Conservation (phyloP, 257 asterid genomes). For the Scutellaria galericulata region DNA sequence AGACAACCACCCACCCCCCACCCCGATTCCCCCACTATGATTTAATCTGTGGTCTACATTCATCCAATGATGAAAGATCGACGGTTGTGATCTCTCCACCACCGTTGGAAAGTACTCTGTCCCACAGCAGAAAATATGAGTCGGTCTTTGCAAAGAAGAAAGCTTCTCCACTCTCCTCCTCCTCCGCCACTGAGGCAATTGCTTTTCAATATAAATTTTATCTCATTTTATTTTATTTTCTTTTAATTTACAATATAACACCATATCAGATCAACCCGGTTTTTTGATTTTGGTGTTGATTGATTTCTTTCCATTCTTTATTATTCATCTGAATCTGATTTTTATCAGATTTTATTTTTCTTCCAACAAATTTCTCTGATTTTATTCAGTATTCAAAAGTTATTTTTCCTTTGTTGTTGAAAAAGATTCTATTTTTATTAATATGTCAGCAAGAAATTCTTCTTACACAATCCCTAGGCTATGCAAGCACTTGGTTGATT, state of each 20-base stretch:
- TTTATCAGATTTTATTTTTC: background rate
- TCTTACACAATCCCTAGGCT: conserved; percentile 52
- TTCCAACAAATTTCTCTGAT: background rate
- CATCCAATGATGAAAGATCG: conserved; percentile 18
- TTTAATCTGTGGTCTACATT: conserved; percentile 35
- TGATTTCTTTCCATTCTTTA: conserved; percentile 33
- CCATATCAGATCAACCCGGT: conserved; percentile 40
- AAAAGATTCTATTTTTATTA: conserved; percentile 37
- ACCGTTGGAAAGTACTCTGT: conserved; percentile 26
- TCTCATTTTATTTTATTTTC: background rate
- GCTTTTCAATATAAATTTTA: background rate
- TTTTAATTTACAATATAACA: background rate
- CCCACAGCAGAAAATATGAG: conserved; percentile 39
- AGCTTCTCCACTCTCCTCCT: conserved; percentile 35
- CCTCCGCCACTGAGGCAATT: conserved; percentile 30
- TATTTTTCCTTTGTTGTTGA: background rate
- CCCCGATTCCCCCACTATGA: conserved; percentile 7
- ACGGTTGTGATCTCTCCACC: conserved; percentile 39
- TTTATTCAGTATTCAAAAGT: background rate
- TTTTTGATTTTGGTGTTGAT: conserved; percentile 34
- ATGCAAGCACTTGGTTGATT: conserved; percentile 71
- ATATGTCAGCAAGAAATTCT: conserved; percentile 57
- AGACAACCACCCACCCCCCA: background rate
- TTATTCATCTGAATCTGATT: conserved; percentile 32
- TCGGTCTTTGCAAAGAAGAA: conserved; percentile 45